Conservation (phyloP, 2,329 filamentous ascomycete species). For the Sporothrix luriei region DNA sequence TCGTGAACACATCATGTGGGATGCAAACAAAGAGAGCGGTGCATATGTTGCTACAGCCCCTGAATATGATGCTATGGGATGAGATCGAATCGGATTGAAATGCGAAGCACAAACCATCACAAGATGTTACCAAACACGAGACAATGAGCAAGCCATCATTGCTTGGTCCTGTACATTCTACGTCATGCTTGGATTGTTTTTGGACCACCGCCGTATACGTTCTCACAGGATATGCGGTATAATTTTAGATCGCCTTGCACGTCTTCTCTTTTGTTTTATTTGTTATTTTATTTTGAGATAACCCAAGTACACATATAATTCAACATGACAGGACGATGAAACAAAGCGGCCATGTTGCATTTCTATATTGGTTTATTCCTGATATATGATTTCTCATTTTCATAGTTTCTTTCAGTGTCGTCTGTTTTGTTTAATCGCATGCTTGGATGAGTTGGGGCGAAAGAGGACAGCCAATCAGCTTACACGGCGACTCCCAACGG, state of each 20-base stretch:
- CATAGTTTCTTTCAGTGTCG: neutral
- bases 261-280: neutral
- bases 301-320: too few relatives aligned
- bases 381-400: neutral
- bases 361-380: neutral
- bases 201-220: too few relatives aligned
- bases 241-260: neutral
- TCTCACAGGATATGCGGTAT: neutral
- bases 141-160: neutral
- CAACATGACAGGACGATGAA: neutral
- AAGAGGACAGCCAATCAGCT: conserved; percentile 13
- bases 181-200: neutral
- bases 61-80: neutral
- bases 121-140: neutral
- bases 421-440: neutral
- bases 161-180: neutral
- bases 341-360: too few relatives aligned
- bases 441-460: neutral
- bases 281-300: too few relatives aligned
- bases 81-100: neutral
- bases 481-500: neutral
- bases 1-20: neutral
- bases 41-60: neutral
- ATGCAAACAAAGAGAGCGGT: neutral
- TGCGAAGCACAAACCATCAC: neutral